These are phyloP conservation scores for Gigaspora rosea DNA, from an alignment of 192 early-diverging fungal genomes.

Conservation along the genomic window DNA sequence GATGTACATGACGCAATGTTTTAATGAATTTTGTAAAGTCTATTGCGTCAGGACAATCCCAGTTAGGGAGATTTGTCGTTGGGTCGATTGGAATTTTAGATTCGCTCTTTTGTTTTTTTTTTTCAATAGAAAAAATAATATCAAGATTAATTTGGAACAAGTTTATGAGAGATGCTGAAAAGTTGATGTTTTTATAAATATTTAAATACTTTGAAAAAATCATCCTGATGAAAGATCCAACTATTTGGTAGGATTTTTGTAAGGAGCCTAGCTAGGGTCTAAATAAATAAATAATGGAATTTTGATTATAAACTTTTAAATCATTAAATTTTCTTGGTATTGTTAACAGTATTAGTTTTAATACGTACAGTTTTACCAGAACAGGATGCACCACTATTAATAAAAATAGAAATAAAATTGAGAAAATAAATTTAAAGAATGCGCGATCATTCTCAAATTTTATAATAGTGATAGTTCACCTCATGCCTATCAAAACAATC, in stretches of 20 bases:
- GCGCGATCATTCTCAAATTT: neutral
- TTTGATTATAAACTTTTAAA: neutral
- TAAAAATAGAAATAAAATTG: conserved; percentile 35
- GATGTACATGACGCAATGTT: conserved; percentile 37
- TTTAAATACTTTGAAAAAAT: conserved; percentile 61
- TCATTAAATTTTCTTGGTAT: neutral
- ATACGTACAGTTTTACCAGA: conserved; percentile 68
- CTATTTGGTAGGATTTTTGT: conserved; percentile 59
- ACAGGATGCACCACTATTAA: conserved; percentile 66
- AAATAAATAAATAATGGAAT: conserved; percentile 8
- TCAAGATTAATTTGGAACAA: neutral
- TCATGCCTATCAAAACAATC: conserved; percentile 9
- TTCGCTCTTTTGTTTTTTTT: conserved; percentile 45
- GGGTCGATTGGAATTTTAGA: conserved; percentile 63
- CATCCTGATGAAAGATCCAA: conserved; percentile 71
- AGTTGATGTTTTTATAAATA: neutral
- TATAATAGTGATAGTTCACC: neutral
- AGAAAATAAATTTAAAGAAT: neutral
- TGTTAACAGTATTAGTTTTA: neutral
- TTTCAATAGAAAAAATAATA: neutral
- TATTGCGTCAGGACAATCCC: conserved; percentile 79
- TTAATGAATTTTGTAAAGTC: conserved; percentile 48
- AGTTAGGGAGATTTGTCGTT: conserved; percentile 61
- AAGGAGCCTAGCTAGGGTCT: conserved; percentile 61
- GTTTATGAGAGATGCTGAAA: neutral